These are phyloP conservation scores for Rhodotorula sphaerocarpa DNA, from an alignment of 768 basidiomycete genomes.

Conservation along the genomic window DNA sequence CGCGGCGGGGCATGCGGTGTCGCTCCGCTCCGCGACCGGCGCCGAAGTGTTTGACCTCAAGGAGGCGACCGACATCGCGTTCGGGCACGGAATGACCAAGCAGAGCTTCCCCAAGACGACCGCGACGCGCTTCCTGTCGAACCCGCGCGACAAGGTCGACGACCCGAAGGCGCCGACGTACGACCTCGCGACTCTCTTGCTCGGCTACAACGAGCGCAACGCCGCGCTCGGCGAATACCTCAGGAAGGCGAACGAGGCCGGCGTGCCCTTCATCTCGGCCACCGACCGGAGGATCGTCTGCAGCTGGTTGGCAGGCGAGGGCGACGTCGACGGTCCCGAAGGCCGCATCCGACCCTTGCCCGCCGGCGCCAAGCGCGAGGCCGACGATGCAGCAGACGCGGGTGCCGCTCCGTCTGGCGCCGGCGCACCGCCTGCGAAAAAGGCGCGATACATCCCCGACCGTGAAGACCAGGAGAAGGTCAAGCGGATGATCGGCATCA, in stretches of 20 bases:
- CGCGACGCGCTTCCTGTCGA: conserved; percentile 65
- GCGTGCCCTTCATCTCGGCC: conserved; percentile 69
- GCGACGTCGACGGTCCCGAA: conserved; percentile 51
- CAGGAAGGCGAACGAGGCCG: conserved; percentile 68
- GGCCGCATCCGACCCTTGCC: conserved; percentile 19
- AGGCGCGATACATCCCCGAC: conserved; percentile 72
- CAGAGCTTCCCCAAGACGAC: conserved; percentile 57
- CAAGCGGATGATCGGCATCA: conserved; percentile 61
- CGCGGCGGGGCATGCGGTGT: conserved; percentile 28
- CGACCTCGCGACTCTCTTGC: conserved; percentile 68
- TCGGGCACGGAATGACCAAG: conserved; percentile 38
- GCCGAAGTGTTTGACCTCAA: conserved; percentile 46
- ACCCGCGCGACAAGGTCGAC: conserved; percentile 41
- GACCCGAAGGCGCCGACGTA: conserved; percentile 55
- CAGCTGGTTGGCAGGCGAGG: conserved; percentile 69
- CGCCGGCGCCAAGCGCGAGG: neutral
- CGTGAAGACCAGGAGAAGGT: conserved; percentile 70
- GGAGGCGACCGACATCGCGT: conserved; percentile 62
- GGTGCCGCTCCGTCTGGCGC: conserved; percentile 5
- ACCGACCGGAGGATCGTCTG: conserved; percentile 78
- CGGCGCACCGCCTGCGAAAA: conserved; percentile 51
- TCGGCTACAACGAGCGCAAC: conserved; percentile 73
- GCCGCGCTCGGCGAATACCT: conserved; percentile 76
- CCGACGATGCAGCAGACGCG: neutral
- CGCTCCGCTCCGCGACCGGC: conserved; percentile 45